A percentile compares a stretch with the other conserved stretches of the same genome.
These are phyloP conservation scores for Adansonia madagascariensis DNA, from an alignment of 441 rosid genomes.

Conservation along the genomic window DNA sequence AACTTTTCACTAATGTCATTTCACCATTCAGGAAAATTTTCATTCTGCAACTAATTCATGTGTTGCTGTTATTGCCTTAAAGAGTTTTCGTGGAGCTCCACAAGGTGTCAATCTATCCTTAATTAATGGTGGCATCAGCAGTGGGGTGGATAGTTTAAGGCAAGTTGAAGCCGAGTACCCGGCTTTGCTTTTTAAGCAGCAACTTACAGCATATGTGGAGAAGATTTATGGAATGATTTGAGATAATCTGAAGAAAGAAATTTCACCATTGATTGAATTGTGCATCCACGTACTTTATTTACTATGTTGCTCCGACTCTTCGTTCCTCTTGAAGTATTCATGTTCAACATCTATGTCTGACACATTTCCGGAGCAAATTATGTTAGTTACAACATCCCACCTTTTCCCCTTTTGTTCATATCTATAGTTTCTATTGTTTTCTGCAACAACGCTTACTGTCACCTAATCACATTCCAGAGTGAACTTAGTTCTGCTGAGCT, in stretches of 20 bases:
- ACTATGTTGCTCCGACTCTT: no score
- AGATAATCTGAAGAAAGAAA: slow-evolving; percentile 98
- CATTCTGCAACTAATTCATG: slow-evolving; percentile 29
- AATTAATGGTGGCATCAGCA: slow-evolving; percentile 62
- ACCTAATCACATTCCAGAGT: neutral
- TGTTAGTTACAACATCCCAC: slow-evolving; percentile 44
- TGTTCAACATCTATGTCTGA: no score
- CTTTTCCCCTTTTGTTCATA: slow-evolving; percentile 18
- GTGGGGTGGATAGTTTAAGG: slow-evolving; percentile 71
- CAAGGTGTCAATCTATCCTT: slow-evolving; percentile 86
- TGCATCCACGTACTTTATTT: slow-evolving; percentile 83
- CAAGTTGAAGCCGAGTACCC: slow-evolving; percentile 99
- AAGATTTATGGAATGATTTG: slow-evolving; percentile 99
- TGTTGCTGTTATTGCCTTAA: slow-evolving; percentile 30
- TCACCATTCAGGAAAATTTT: slow-evolving; percentile 9
- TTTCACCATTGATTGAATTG: slow-evolving; percentile 93
- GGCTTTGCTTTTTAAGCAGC: slow-evolving; percentile 98
- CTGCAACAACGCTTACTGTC: neutral
- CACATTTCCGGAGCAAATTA: slow-evolving; percentile 56
- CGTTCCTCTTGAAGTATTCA: no score
- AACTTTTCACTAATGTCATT: slow-evolving; percentile 3
- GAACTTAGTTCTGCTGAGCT: neutral
- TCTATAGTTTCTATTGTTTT: neutral
- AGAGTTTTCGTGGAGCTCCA: slow-evolving; percentile 97
- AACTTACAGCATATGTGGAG: slow-evolving; percentile 97